Percentiles rank a stretch among this genome's conserved stretches.
Evolutionary conservation across 2,329 filamentous ascomycete genomes (phyloP).

Genomic region (Sarocladium strictum): DNA sequence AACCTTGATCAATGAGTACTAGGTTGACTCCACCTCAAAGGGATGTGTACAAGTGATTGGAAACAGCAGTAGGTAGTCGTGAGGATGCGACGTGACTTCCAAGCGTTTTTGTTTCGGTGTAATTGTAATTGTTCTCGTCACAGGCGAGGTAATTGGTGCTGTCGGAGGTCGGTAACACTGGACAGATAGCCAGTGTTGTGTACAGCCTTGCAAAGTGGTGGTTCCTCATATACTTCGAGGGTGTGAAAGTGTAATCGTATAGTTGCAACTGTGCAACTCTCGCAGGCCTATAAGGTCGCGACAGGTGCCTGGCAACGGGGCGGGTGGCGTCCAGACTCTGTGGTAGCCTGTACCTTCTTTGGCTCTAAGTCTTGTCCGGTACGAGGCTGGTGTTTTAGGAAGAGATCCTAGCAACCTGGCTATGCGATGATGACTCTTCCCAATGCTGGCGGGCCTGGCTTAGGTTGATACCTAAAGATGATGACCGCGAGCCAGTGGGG

Average conservation of each 20-base stretch:
- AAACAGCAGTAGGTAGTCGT: background rate
- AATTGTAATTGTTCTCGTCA: no score
- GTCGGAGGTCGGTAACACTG: no score
- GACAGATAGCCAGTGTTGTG: no score
- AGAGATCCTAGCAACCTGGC: background rate
- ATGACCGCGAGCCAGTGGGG: slow-evolving; percentile 4
- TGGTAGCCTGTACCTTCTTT: background rate
- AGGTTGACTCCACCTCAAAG: background rate
- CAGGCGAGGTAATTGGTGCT: no score
- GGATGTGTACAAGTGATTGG: background rate
- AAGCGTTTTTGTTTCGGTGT: background rate
- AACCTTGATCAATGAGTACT: background rate
- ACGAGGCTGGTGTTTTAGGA: background rate
- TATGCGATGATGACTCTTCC: background rate
- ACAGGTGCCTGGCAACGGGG: background rate
- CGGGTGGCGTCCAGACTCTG: no score
- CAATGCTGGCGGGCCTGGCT: background rate
- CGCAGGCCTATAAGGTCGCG: background rate
- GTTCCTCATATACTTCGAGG: background rate
- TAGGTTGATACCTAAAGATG: background rate
- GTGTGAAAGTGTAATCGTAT: background rate
- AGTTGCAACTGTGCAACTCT: background rate
- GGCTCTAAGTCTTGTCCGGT: background rate
- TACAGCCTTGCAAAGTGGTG: background rate
- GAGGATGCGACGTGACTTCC: background rate